A percentile compares a stretch with the other conserved stretches of the same genome.
phyloP scores from a whole-genome alignment of 2,329 filamentous ascomycete genomes.

The Aspergillus pseudoglaucus region DNA sequence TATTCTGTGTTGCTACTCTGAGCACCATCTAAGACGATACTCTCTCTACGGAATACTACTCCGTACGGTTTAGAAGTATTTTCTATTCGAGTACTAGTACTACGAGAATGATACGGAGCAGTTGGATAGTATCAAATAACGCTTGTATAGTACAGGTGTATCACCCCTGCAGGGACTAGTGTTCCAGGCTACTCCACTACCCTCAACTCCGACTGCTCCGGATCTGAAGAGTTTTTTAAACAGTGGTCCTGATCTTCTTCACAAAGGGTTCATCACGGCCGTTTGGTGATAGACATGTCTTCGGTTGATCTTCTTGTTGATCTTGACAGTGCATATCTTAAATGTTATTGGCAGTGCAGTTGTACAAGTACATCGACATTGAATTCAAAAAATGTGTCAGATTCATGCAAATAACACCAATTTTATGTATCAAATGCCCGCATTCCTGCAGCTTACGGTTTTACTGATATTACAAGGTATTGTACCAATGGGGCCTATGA shows the following conservation, averaged over 20 bases:
- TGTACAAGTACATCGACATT: neutral
- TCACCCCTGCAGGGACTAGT: neutral
- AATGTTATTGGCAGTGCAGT: neutral
- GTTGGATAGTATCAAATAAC: too few species aligned
- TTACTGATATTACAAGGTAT: neutral
- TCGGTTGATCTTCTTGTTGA: neutral
- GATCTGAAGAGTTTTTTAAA: neutral
- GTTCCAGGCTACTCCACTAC: neutral
- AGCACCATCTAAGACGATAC: too few species aligned
- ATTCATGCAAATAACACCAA: too few species aligned
- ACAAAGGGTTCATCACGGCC: too few species aligned
- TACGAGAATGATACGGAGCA: too few species aligned
- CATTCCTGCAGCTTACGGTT: too few species aligned
- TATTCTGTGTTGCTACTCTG: too few species aligned
- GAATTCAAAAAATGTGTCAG: neutral
- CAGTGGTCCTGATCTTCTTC: too few species aligned
- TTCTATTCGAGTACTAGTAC: too few species aligned
- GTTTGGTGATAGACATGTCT: neutral
- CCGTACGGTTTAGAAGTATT: too few species aligned
- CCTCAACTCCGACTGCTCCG: neutral
- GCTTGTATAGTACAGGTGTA: neutral
- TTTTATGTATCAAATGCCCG: too few species aligned
- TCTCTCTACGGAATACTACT: too few species aligned
- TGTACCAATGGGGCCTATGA: neutral
- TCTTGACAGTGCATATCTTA: neutral